Evolutionary conservation across 106 monocot genomes (phyloP), one percentile per base, ranked within the genome.

Genomic region (Ottelia alismoides): DNA sequence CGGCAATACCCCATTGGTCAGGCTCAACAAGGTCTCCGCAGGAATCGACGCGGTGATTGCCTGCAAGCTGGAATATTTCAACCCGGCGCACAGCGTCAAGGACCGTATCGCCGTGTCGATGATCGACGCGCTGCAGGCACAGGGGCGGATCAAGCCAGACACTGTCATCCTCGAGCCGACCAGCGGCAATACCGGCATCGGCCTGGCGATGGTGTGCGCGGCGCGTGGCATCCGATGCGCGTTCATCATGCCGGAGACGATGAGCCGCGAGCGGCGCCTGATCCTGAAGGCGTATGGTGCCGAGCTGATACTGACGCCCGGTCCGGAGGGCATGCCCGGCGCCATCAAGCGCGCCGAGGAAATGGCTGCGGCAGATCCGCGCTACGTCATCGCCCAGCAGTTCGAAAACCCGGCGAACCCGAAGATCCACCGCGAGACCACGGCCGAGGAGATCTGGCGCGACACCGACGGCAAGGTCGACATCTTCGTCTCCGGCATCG

Each of bases 331-430:
- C 32, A 58, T 76, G 72, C 65, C 61, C 40, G 81, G 81, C 20
- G 69, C 72, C 2, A 65, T 81, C 4, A 32, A 64, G 20, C 76
- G 73, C 55, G 76, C 69, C 9, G 72, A 81, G 49, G 72, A 81
- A 31, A 45, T 81, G 24, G 56, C 31, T 32, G 11, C 18, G 10
- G 40, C 31, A 35, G 40, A 30, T 0, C 31, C 56, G 22, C 31
- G 40, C 16, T 57, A 30, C 11, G 28, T n/a, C 18, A 57, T 57
- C 21, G 32, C 40, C 11, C 56, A 57, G 44, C 61, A 81, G 27
- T 76, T 81, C 49, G 72, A 69, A 29, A 81, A 81, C 46, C 65
- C 72, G 25, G 69, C 81, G 2, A 81, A 81, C 53, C 80, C 80
- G 20, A 61, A 76, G 62, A 76, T 68, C n/a, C n/a, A n/a, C n/a